Evolutionary conservation across 2,329 filamentous ascomycete species (phyloP).

Genomic region (Pezicula rhizophila): DNA sequence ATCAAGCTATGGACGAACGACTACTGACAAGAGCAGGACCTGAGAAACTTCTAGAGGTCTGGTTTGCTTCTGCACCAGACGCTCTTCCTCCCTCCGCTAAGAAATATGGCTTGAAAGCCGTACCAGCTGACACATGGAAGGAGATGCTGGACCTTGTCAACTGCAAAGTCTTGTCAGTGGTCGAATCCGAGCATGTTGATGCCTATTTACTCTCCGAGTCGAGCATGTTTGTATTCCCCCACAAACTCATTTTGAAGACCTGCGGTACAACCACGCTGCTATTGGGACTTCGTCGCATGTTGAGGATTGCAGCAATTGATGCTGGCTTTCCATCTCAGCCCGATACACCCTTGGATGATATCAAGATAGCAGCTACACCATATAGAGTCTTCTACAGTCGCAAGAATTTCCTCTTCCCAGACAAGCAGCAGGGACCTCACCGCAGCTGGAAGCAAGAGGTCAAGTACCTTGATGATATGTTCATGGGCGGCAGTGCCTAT

Average conservation of each 20-base stretch:
- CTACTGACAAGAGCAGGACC: conserved; percentile 52
- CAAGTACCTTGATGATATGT: conserved; percentile 84
- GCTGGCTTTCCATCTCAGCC: conserved; percentile 85
- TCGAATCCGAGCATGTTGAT: conserved; percentile 90
- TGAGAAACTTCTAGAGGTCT: conserved; percentile 97
- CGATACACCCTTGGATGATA: conserved; percentile 57
- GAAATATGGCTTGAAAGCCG: conserved; percentile 77
- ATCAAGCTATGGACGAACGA: not conserved
- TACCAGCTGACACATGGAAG: conserved; percentile 82
- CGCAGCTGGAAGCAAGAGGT: conserved; percentile 98
- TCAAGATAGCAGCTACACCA: conserved; percentile 73
- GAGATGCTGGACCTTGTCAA: conserved; percentile 97
- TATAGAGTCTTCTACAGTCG: conserved; percentile 98
- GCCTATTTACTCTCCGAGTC: conserved; percentile 97
- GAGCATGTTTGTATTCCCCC: conserved; percentile 99
- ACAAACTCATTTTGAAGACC: conserved; percentile 98
- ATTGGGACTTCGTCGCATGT: conserved; percentile 79
- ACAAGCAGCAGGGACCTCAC: conserved; percentile 89
- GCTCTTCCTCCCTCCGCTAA: conserved; percentile 65
- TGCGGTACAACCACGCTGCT: conserved; percentile 95
- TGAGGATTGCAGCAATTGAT: conserved; percentile 82
- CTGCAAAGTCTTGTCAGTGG: conserved; percentile 93
- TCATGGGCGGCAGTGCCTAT: conserved; percentile 89
- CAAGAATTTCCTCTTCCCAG: conserved; percentile 96
- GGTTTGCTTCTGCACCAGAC: conserved; percentile 80